phyloP scores from a whole-genome alignment of 805 yeast genomes.

The Yarrowia yakushimensis region DNA sequence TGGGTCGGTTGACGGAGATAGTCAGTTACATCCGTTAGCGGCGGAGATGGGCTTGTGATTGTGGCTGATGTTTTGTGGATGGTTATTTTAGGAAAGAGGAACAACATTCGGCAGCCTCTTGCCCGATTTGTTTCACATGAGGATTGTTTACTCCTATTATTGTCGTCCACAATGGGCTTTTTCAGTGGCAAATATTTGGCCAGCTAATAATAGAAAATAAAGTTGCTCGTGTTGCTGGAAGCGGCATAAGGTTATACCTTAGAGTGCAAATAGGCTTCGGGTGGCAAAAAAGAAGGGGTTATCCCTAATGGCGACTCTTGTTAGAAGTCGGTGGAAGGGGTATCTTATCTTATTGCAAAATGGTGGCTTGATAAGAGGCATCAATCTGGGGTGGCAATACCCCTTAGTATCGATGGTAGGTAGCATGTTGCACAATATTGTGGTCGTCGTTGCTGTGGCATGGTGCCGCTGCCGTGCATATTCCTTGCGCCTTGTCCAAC shows the following conservation, averaged over 20 bases:
- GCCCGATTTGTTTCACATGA: neutral
- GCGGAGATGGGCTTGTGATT: neutral
- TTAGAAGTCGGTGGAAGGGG: neutral
- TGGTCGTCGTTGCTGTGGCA: too few species aligned
- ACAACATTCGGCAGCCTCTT: neutral
- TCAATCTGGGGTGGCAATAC: neutral
- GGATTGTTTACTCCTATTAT: neutral
- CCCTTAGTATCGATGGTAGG: too few species aligned
- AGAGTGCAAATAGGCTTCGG: neutral
- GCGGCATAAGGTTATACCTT: neutral
- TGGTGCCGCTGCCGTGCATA: neutral
- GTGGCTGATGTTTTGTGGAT: neutral
- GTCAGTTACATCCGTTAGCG: neutral
- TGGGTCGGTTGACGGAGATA: neutral
- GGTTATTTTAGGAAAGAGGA: neutral
- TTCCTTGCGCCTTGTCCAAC: neutral
- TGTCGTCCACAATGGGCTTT: neutral
- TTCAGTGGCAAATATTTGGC: neutral
- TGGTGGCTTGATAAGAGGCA: neutral
- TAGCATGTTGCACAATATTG: too few species aligned
- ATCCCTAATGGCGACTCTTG: neutral
- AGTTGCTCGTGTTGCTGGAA: constrained; percentile 19
- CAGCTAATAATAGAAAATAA: neutral
- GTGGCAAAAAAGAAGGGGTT: constrained; percentile 14
- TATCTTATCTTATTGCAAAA: neutral